Base-by-base conservation (phyloP, 257 asterid species). In the Nicotiana sylvestris region DNA sequence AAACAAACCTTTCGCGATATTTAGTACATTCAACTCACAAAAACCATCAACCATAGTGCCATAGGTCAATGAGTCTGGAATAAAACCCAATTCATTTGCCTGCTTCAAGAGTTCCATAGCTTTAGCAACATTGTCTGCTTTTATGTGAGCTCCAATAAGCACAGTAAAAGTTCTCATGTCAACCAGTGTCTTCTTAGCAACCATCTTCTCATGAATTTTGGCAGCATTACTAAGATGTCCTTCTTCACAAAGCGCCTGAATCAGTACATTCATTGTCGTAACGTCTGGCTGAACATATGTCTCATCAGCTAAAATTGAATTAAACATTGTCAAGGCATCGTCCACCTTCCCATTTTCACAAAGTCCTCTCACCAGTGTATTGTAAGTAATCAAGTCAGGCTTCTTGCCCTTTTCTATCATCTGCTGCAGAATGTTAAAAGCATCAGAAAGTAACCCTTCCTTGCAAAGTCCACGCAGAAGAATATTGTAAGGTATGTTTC, bases 1-100 rank as follows among this genome's bases (percentile, higher is more conserved):
- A 83, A 93, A 93, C 65, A 90, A 43, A 16, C 98, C 96, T 86
- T 93, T 93, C 5, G 98, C 98, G 49, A 93, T 85, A 85, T 81
- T 93, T 77, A 88, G 56, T 37, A 82, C 81, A 78, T 69, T 83
- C 81, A 90, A 79, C 84, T 82, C 89, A 87, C 95, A 93, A 72
- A 93, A 86, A n/a, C 98, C 97, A 37, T 86, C 89, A 32, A 93
- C 82, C 39, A 91, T 55, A 79, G 85, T 82, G 76, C 91, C 84
- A 66, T 88, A 88, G 77, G 85, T 66, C 81, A 61, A 84, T 33
- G 94, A 82, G 79, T 90, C 91, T 16, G 92, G 95, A 83, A 80
- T 53, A 39, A 90, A 81, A 4, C 95, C 92, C 80, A 86, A 33
- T 66, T 66, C 82, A 15, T 81, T 65, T 70, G 88, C 77, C 86